Base-by-base conservation (phyloP, 768 basidiomycete species). In the Tylopilus rubrobrunneus region DNA sequence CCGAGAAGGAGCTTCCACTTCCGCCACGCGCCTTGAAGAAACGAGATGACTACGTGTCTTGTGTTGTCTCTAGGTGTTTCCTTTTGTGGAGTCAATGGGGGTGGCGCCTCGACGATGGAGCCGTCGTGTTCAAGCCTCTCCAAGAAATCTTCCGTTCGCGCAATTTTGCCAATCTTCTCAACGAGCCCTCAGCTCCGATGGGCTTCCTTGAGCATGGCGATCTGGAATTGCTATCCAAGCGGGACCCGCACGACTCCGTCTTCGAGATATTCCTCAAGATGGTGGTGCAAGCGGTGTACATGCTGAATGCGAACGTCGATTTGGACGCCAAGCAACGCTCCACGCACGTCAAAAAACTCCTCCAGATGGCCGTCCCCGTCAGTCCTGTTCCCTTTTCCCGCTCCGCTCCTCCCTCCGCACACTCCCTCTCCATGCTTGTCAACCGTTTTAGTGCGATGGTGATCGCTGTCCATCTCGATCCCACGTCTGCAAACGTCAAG, bases 201-300 rank as follows among this genome's bases (percentile, higher is more conserved):
- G 70, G 71, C 19, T 97, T 92, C 70, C 75, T 91, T 59, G 73
- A 78, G 44, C 59, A 79, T 6, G 73, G 75, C 43, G 76, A 89
- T 59, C 73, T 83, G 63, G 68, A 71, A 3, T 69, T 84, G 11
- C 76, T 91, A 6, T 73, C 73, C 17, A 68, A 74, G 19, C 74
- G 76, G 47, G 77, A 83, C 27, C 67, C 71, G 17, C 67, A 68
- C 17, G 94, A 96, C 61, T 83, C 87, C 2, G 81, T 88, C 1
- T 94, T 87, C 63, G 77, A 81, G n/a, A 65, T 89, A 7, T 89
- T 93, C 64, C 74, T 96, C 43, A 92, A 93, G 66, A 76, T 97
- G 51, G 75, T 94, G 33, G 80, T 86, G n/a, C 81, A 82, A 43
- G 85, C 86, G 0, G 67, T 68, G n/a, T 31, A 60, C 37, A 48